A percentile compares a stretch with the other conserved stretches of the same genome.
Conservation (phyloP, 2,329 filamentous ascomycete species). For the Penicillium brevicompactum region DNA sequence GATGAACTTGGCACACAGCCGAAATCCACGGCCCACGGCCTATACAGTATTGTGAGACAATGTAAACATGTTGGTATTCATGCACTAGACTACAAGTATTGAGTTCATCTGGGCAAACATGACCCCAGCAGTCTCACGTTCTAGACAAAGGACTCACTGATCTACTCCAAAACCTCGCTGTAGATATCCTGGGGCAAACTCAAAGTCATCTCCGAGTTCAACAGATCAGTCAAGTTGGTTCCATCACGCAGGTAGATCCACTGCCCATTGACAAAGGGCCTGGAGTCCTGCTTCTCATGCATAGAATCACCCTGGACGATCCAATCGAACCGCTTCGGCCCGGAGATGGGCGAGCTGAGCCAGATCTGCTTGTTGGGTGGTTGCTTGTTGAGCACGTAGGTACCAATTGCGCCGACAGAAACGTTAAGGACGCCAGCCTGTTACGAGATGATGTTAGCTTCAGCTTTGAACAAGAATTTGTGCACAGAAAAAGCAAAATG, state of each 20-base stretch:
- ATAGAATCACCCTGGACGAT: conserved; percentile 71
- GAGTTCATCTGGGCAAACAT: neutral
- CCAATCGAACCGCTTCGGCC: conserved; percentile 94
- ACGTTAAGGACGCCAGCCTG: conserved; percentile 87
- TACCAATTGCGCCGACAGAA: conserved; percentile 68
- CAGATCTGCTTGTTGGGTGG: conserved; percentile 97
- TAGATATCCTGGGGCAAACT: conserved; percentile 53
- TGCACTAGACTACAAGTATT: conserved; percentile 4
- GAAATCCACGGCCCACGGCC: neutral
- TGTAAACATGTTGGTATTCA: neutral
- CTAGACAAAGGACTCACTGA: neutral
- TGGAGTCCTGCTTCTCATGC: conserved; percentile 75
- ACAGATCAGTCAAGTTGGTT: conserved; percentile 70
- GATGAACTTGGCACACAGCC: neutral
- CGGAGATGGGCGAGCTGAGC: conserved; percentile 87
- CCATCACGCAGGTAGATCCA: conserved; percentile 91
- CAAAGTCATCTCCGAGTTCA: conserved; percentile 76
- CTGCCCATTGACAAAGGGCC: conserved; percentile 55
- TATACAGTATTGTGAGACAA: neutral
- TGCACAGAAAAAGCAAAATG: neutral
- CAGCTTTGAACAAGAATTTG: neutral
- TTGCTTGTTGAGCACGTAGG: conserved; percentile 97
- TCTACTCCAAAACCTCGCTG: conserved; percentile 26
- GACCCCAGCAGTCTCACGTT: neutral
- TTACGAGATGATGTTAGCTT: neutral